Evolutionary conservation across 768 basidiomycete genomes (phyloP).

Genomic region (Termitomyces sp.): DNA sequence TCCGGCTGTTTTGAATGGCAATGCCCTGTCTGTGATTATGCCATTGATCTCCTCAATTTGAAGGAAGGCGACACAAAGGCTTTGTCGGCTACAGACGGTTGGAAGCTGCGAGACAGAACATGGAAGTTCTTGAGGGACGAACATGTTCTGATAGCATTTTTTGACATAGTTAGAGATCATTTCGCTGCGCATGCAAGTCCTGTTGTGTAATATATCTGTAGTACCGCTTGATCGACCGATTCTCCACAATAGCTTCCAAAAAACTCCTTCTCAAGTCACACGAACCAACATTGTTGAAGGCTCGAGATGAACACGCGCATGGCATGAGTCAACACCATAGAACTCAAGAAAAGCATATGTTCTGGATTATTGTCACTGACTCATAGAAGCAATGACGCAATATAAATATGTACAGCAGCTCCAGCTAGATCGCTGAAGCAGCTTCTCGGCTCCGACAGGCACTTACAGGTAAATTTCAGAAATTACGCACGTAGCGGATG

Average conservation of each 20-base stretch:
- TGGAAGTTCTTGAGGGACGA: constrained; percentile 33
- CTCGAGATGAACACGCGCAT: not conserved
- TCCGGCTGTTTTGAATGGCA: constrained; percentile 44
- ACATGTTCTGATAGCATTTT: constrained; percentile 17
- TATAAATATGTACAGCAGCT: no score
- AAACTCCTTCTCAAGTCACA: not conserved
- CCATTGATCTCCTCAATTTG: constrained; percentile 41
- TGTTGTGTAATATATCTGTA: not conserved
- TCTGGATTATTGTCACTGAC: not conserved
- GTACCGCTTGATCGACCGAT: no score
- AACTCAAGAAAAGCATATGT: not conserved
- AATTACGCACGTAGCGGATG: not conserved
- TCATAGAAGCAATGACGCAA: not conserved
- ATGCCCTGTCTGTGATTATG: constrained; percentile 44
- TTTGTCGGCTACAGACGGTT: constrained; percentile 16
- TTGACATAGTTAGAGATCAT: constrained; percentile 23
- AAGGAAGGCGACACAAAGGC: constrained; percentile 23
- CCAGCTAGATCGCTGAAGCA: not conserved
- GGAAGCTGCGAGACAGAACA: constrained; percentile 21
- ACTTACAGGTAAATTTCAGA: not conserved
- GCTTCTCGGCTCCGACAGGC: constrained; percentile 1
- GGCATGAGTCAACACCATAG: not conserved
- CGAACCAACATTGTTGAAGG: not conserved
- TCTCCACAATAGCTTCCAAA: not conserved
- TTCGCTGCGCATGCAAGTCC: constrained; percentile 13